Percentiles rank a stretch among this genome's conserved stretches.
Conservation (phyloP, 2,329 filamentous ascomycete species). For the Aaosphaeria pasadenensis region DNA sequence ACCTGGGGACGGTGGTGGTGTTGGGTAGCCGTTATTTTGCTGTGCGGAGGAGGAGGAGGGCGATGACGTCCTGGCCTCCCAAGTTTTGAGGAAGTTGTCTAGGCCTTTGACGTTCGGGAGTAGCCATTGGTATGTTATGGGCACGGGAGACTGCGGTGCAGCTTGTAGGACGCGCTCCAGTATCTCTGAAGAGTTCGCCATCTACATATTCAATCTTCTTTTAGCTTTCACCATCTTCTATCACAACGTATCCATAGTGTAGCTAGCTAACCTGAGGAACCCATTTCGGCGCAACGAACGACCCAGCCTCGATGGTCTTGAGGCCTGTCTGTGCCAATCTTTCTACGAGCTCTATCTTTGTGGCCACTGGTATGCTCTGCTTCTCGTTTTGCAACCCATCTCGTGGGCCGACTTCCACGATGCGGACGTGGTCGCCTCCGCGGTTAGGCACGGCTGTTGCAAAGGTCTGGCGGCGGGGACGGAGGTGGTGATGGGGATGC, state of each 20-base stretch:
- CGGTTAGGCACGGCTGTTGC: slow-evolving; percentile 31
- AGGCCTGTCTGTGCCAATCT: slow-evolving; percentile 67
- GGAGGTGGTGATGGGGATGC: slow-evolving; percentile 12
- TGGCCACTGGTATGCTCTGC: slow-evolving; percentile 64
- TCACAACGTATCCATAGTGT: slow-evolving; percentile 43
- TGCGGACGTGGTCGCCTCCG: slow-evolving; percentile 47
- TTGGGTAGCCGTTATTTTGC: slow-evolving; percentile 46
- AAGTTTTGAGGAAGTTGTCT: slow-evolving; percentile 57
- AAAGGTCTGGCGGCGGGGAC: slow-evolving; percentile 20
- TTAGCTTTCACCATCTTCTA: neutral
- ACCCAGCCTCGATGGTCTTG: slow-evolving; percentile 73
- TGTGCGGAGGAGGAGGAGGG: slow-evolving; percentile 27
- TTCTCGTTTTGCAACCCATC: slow-evolving; percentile 89
- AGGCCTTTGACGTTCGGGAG: slow-evolving; percentile 75
- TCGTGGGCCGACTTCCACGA: slow-evolving; percentile 80
- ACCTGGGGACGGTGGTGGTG: slow-evolving; percentile 37
- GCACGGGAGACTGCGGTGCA: slow-evolving; percentile 52
- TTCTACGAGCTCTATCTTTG: slow-evolving; percentile 74
- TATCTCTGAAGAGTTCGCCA: slow-evolving; percentile 75
- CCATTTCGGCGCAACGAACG: slow-evolving; percentile 81
- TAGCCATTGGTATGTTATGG: slow-evolving; percentile 75
- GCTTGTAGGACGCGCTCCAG: slow-evolving; percentile 64
- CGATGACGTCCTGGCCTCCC: slow-evolving; percentile 27
- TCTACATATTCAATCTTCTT: slow-evolving; percentile 50
- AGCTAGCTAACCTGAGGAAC: slow-evolving; percentile 66